Percentiles rank a stretch among this genome's conserved stretches.
These are phyloP conservation scores for Gryganskiella cystojenkinii DNA, from an alignment of 192 early-diverging fungal genomes.

Conservation along the genomic window DNA sequence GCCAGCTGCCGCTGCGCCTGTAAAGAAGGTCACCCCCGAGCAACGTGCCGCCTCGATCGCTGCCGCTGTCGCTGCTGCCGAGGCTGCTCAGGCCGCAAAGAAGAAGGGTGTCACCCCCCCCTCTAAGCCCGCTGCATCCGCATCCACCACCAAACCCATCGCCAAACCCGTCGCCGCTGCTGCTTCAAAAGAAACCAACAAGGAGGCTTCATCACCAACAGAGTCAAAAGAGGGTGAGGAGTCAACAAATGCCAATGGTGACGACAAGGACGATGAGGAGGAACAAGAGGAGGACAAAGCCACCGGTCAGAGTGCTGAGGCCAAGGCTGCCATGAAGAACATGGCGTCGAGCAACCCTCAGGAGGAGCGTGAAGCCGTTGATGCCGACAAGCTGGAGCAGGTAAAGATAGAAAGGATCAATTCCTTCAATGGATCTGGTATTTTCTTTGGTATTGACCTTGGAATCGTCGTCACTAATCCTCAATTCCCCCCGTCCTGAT, in stretches of 20 bases:
- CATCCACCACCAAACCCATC: constrained; percentile 1
- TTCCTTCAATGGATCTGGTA: too few relatives aligned
- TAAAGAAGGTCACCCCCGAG: constrained; percentile 42
- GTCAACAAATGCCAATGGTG: constrained; percentile 12
- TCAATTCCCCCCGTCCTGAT: not conserved
- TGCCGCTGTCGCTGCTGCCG: constrained; percentile 16
- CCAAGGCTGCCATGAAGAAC: constrained; percentile 67
- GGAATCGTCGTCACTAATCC: not conserved
- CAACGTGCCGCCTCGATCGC: constrained; percentile 34
- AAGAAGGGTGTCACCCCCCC: constrained; percentile 30
- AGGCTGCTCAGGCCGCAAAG: constrained; percentile 35
- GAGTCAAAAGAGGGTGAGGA: not conserved
- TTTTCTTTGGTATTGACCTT: too few relatives aligned
- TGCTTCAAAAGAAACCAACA: constrained; percentile 5
- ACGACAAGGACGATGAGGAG: constrained; percentile 51
- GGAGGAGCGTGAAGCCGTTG: constrained; percentile 60
- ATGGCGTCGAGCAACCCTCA: constrained; percentile 57
- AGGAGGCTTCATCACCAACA: not conserved
- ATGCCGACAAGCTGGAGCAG: constrained; percentile 62
- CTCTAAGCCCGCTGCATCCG: constrained; percentile 24
- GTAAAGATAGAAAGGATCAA: constrained; percentile 34
- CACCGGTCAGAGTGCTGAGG: constrained; percentile 60
- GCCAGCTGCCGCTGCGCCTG: constrained; percentile 36
- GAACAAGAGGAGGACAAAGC: constrained; percentile 53
- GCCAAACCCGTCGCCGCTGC: too few relatives aligned